Base-by-base conservation (phyloP, 805 yeast species). In the Candida khao-thaluensis region DNA sequence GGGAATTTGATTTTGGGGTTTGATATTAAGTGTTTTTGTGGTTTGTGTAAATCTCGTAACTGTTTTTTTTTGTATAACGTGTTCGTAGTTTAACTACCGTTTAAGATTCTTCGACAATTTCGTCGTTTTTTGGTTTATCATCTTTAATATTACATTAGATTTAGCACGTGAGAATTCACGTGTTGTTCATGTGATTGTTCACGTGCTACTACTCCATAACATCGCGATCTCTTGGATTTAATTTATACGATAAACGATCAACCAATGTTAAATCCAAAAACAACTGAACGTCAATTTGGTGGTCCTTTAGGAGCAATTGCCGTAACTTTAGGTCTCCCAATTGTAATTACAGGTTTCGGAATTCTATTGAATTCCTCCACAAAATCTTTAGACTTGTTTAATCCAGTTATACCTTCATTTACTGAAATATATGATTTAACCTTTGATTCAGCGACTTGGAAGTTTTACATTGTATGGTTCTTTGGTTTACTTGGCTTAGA, bases 301-400 rank as follows among this genome's bases (percentile, higher is more conserved):
- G 99, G 99, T 0, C 60, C 74, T 4, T 59, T 75, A 1, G 99
- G 99, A 4, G 88, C 93, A 0, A 30, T 78, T 2, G 72, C 69
- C 3, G 76, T 91, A 41, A 64, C 91, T 0, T 11, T 78, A 1
- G 83, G 83, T 1, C 67, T 91, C 17, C 96, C 97, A 1, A 30
- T 70, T 0, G 64, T 87, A 8, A 71, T 85, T 12, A 60, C 81
- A 8, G 60, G 74, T 17, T 69, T 90, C 41, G 80, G 79, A 39
- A 69, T 82, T 37, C 62, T 79, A 41, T 68, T 82, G 47, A 87
- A 89, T 52, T 80, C 78, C 25, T 51, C 59, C 9, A 30, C 43
- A 7, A 11, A 27, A 8, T 22, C 17, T 8, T 10, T 17, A 6
- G 18, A 26, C 10, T 17, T 25, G 6, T 26, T 32, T 21, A 11